Evolutionary conservation across 2,329 filamentous ascomycete genomes (phyloP).

Genomic region (Talaromyces sp.): DNA sequence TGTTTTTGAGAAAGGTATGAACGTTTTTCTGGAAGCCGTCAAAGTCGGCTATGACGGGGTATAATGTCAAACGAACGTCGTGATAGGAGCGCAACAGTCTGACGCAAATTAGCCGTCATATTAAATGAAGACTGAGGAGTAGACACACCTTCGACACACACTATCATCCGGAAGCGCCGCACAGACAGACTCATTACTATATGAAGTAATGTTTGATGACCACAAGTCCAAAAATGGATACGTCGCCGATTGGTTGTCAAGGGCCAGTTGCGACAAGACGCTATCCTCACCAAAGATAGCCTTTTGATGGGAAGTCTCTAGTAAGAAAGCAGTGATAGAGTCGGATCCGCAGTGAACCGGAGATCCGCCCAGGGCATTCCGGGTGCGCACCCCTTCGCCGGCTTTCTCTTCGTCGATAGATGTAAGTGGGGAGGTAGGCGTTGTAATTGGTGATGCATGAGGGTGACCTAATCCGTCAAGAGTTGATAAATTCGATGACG

Average conservation of each 20-base stretch:
- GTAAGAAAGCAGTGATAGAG: constrained; percentile 59
- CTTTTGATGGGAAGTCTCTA: constrained; percentile 46
- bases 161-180: constrained; percentile 57
- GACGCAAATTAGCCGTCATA: background rate
- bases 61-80: constrained; percentile 57
- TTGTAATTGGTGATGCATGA: background rate
- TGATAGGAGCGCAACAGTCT: constrained; percentile 56
- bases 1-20: constrained; percentile 50
- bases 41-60: constrained; percentile 57
- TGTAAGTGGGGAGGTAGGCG: background rate
- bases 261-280: constrained; percentile 58
- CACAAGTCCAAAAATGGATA: constrained; percentile 64
- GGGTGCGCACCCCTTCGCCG: constrained; percentile 56
- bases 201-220: constrained; percentile 58
- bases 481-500: background rate
- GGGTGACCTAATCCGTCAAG: background rate
- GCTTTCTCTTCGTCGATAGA: constrained; percentile 16
- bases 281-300: constrained; percentile 52
- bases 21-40: constrained; percentile 54
- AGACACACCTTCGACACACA: constrained; percentile 46
- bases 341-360: constrained; percentile 60
- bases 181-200: constrained; percentile 55
- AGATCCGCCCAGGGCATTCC: constrained; percentile 57
- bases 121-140: background rate
- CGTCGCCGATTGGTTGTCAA: constrained; percentile 62